phyloP scores from a whole-genome alignment of 306 rosid genomes.

The Herpetospermum pedunculosum region DNA sequence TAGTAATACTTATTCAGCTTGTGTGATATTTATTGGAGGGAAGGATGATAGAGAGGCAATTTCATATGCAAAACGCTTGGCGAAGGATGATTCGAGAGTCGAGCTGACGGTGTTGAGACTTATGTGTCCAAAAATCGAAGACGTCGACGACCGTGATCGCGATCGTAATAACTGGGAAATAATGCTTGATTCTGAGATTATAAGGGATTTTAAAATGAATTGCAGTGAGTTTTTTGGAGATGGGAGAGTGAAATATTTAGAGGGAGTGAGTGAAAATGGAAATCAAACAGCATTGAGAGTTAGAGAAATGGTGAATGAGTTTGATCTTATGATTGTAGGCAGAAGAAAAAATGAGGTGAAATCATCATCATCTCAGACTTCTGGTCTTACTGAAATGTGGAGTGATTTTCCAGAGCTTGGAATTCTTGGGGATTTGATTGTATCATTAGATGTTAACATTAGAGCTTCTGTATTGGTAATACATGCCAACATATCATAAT shows the following conservation, averaged over 20 bases:
- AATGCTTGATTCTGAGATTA: conserved; percentile 10
- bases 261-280: conserved; percentile 10
- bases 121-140: neutral
- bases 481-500: too few species aligned
- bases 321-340: conserved; percentile 45
- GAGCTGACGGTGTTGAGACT: conserved; percentile 25
- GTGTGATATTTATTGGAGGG: conserved; percentile 55
- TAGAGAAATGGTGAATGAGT: conserved; percentile 13
- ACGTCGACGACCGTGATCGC: too few species aligned
- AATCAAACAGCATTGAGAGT: conserved; percentile 10
- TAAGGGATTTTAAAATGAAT: conserved; percentile 5
- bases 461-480: conserved; percentile 40
- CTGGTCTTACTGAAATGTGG: conserved; percentile 53
- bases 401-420: conserved; percentile 66
- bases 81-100: conserved; percentile 23
- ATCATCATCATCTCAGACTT: conserved; percentile 22
- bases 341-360: conserved; percentile 29
- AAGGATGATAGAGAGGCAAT: conserved; percentile 59
- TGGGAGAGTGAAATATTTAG: neutral
- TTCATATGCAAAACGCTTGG: conserved; percentile 32
- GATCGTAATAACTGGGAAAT: conserved; percentile 14
- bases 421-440: conserved; percentile 45
- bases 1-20: conserved; percentile 7
- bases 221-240: conserved; percentile 6
- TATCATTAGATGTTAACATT: conserved; percentile 29